Base-by-base conservation (phyloP, 1,284 basidiomycete genomes). In the Cystobasidium sp. region DNA sequence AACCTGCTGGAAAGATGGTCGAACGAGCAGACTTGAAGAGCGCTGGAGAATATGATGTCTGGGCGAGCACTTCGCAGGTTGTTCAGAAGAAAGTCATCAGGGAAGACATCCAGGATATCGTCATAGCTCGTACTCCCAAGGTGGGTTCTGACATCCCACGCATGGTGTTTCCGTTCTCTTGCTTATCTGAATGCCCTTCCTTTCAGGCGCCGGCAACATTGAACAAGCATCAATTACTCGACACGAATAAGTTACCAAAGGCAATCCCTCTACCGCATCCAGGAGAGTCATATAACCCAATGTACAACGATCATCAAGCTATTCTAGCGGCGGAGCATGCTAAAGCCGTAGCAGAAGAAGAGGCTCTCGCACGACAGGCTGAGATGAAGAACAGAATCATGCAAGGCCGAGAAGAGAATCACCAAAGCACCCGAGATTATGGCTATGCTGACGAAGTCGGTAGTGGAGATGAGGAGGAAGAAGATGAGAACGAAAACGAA, bases 261-360 rank as follows among this genome's bases (percentile, higher is more conserved):
- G 90, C 92, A 0, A 86, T 95, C 1, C 82, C 87, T 0, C 82
- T 88, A 6, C 96, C 96, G 0, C 92, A 93, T 77, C 88, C 89
- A 39, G 96, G 96, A 20, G 87, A 90, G 6, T 95, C 93, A n/a
- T 98, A 99, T 83, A 98, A 98, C 82, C 96, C 96, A 0, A 88
- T 89, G 0, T 88, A 87, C 16, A 86, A 87, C 9, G 88, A 90
- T 0, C 93, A 97, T 81, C 87, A 89, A 73, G 88, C 88, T 58
- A 87, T 97, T 1, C 83, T 99, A 18, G 84, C 87, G 14, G 81
- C 86, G 62, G 95, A 94, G 0, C 86, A 76, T 68, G 66, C 74
- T 5, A 72, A 71, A 41, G 75, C 78, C 68, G 58, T 70, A 18
- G 69, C 74, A 7, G 75, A 89, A 75, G 86, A 89, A 73, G 84